Conservation (phyloP, 2,329 filamentous ascomycete genomes). For the Aphanoascus verrucosus region DNA sequence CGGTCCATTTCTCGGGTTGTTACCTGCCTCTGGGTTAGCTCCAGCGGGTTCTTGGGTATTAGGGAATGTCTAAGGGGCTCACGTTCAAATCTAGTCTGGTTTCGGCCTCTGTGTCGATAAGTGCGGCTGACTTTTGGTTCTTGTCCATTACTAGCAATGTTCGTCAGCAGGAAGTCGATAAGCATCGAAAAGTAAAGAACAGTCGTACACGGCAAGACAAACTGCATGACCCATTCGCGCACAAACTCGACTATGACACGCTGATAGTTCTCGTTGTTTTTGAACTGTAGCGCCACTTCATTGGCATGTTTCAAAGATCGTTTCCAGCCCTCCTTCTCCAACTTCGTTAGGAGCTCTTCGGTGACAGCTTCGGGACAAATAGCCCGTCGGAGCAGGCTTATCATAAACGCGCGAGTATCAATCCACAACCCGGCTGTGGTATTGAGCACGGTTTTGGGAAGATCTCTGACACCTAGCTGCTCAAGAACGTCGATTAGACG, state of each 20-base stretch:
- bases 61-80: no score
- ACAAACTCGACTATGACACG: neutral
- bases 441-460: slow-evolving; percentile 13
- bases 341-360: slow-evolving; percentile 1
- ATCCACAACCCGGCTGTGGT: slow-evolving; percentile 11
- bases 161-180: neutral
- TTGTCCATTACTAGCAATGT: slow-evolving; percentile 8
- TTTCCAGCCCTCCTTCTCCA: neutral
- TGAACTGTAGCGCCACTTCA: neutral
- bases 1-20: slow-evolving; percentile 3
- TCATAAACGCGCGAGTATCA: slow-evolving; percentile 1
- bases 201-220: slow-evolving; percentile 8
- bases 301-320: neutral
- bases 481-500: neutral
- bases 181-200: neutral
- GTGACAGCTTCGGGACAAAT: slow-evolving; percentile 6
- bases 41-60: no score
- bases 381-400: neutral
- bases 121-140: neutral
- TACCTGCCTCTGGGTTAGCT: slow-evolving; percentile 1
- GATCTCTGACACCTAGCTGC: neutral
- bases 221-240: slow-evolving; percentile 5
- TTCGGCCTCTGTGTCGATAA: neutral
- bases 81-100: neutral
- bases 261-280: neutral